These are phyloP conservation scores for Trichoderma sp. DNA, from an alignment of 2,329 filamentous ascomycete species.

Conservation along the genomic window DNA sequence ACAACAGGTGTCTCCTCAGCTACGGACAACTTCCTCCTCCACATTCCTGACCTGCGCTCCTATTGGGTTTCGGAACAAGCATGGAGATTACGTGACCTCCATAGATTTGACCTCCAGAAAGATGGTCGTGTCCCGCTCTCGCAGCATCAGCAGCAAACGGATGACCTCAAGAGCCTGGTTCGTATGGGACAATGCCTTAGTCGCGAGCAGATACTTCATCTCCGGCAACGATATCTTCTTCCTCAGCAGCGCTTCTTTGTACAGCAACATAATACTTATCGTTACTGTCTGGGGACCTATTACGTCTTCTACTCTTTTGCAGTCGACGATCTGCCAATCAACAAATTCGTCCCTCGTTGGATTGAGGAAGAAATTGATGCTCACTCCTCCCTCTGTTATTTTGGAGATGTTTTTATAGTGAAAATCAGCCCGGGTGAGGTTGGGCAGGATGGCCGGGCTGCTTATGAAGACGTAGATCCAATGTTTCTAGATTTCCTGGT, in stretches of 20 bases:
- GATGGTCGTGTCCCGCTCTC: not conserved
- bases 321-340: not conserved
- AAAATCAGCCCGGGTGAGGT: not conserved
- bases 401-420: not conserved
- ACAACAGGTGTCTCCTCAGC: not conserved
- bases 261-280: not conserved
- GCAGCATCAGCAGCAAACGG: not conserved
- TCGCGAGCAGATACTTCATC: not conserved
- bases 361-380: not conserved
- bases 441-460: not conserved
- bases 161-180: not conserved
- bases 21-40: not conserved
- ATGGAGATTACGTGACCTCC: not conserved
- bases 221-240: not conserved
- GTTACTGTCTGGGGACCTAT: not conserved
- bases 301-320: not conserved
- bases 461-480: not conserved
- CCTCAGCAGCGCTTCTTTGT: not conserved
- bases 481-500: not conserved
- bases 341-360: not conserved
- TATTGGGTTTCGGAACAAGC: not conserved
- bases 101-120: not conserved
- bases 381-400: not conserved
- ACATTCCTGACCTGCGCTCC: not conserved
- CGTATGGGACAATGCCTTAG: fast-evolving